Base-by-base conservation (phyloP, 202 grass and related monocot genomes). In the Setaria viridis region DNA sequence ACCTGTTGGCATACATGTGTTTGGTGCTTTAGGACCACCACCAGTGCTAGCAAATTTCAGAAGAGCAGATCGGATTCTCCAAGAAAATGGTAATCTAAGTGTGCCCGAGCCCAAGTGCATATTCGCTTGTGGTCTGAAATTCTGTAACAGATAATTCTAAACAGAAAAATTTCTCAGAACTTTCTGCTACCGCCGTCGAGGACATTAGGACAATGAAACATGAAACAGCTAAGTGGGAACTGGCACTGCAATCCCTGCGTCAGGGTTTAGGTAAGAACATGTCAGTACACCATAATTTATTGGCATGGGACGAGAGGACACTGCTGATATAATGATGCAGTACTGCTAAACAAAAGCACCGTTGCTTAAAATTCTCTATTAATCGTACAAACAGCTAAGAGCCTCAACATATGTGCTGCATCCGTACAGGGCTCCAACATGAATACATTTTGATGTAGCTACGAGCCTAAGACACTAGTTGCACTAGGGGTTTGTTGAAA, bases 371-470 rank as follows among this genome's bases (percentile, higher is more conserved):
- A 66, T 46, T 50, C 57, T 81, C 46, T 67, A 34, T 16, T 16
- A 11, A 76, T 62, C 11, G 81, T 88, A 77, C 82, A 45, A 82
- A 78, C 72, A 91, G 77, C 77, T 82, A 85, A 78, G 47, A n/a
- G 47, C 62, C 66, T 58, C 29, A 72, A 50, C 50, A 43, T 56
- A 69, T 81, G 62, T 77, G 69, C 55, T 81, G 56, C 76, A 17
- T 62, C 62, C 25, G 53, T 80, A 80, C 69, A 33, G 54, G 17
- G 11, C 74, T 72, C 64, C 59, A 72, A 30, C 70, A 58, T 16
- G 47, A 86, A 42, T 15, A 19, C 5, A 70, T 63, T 75, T 54
- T 64, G 4, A 84, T n/a, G 54, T 77, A 74, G 48, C 49, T 74
- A 25, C 25, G 25, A 25, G 25, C 39, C 39, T 41, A 76, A 71